Percentiles rank a stretch among this genome's conserved stretches.
Evolutionary conservation across 805 yeast species (phyloP).

Genomic region (Grigorovia yakushimaensis): DNA sequence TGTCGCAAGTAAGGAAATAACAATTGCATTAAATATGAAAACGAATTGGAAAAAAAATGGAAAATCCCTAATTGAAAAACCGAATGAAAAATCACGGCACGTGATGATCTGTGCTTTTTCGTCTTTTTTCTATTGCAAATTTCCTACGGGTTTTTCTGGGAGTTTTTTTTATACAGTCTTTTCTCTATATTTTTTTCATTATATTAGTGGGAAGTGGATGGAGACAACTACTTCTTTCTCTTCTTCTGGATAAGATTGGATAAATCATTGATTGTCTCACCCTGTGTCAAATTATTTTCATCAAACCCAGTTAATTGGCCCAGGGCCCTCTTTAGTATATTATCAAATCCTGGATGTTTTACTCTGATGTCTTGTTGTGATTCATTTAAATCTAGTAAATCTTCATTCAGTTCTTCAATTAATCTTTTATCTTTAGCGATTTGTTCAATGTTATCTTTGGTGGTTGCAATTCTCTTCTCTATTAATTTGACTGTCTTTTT

Average conservation of each 20-base stretch:
- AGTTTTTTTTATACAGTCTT: no score
- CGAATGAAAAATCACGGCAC: neutral
- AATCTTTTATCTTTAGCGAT: constrained; percentile 33
- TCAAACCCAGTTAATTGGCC: constrained; percentile 9
- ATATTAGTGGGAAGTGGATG: no score
- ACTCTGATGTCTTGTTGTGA: constrained; percentile 6
- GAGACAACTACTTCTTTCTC: constrained; percentile 7
- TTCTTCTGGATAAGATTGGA: constrained; percentile 56
- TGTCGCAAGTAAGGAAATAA: neutral
- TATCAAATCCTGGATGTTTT: constrained; percentile 9
- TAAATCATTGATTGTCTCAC: constrained; percentile 44
- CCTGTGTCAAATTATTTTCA: constrained; percentile 4
- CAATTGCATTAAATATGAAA: neutral
- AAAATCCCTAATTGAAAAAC: neutral
- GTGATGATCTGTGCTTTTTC: neutral
- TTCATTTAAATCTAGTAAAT: constrained; percentile 38
- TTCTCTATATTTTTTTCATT: no score
- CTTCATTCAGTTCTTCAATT: constrained; percentile 45
- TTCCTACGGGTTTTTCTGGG: neutral
- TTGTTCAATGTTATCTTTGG: constrained; percentile 15
- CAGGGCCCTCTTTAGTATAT: constrained; percentile 8
- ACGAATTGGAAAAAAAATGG: neutral
- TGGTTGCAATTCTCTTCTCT: constrained; percentile 31
- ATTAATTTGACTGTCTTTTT: constrained; percentile 42
- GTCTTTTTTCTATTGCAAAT: no score